phyloP scores from a whole-genome alignment of 176 grass and related monocot genomes.

The Oryza rufipogon region DNA sequence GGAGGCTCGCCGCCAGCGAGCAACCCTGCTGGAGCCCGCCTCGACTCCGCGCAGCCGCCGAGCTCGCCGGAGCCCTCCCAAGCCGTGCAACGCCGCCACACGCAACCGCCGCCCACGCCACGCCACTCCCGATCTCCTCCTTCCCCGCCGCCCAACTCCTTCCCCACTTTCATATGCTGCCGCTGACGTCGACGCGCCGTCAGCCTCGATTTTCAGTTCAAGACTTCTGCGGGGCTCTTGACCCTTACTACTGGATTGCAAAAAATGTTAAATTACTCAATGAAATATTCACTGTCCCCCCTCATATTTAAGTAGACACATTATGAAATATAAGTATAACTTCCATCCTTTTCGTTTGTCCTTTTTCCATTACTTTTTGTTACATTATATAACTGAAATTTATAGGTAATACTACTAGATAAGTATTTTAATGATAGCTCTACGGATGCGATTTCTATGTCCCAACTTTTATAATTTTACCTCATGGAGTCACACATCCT shows the following conservation, averaged over 20 bases:
- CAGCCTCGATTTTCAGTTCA: not conserved
- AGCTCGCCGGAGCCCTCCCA: too few relatives aligned
- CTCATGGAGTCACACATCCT: not conserved
- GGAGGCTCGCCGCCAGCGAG: too few relatives aligned
- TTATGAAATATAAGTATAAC: not conserved
- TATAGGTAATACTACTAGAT: not conserved
- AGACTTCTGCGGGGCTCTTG: not conserved
- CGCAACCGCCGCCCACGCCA: too few relatives aligned
- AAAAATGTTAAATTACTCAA: not conserved
- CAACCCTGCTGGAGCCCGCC: too few relatives aligned
- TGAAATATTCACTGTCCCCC: not conserved
- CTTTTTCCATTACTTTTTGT: not conserved
- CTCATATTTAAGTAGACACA: not conserved
- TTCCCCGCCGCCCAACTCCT: too few relatives aligned
- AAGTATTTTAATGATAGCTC: not conserved
- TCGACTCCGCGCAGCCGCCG: too few relatives aligned
- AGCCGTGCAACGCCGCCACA: too few relatives aligned
- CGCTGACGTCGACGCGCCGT: too few relatives aligned
- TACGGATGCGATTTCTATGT: not conserved
- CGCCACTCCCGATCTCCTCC: too few relatives aligned
- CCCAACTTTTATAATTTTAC: not conserved
- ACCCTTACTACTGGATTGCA: not conserved
- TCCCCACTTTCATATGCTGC: too few relatives aligned
- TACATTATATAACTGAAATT: not conserved
- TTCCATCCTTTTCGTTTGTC: not conserved